A percentile compares a stretch with the other conserved stretches of the same genome.
Conservation (phyloP, 2,329 filamentous ascomycete species). For the Penicillium sp. region DNA sequence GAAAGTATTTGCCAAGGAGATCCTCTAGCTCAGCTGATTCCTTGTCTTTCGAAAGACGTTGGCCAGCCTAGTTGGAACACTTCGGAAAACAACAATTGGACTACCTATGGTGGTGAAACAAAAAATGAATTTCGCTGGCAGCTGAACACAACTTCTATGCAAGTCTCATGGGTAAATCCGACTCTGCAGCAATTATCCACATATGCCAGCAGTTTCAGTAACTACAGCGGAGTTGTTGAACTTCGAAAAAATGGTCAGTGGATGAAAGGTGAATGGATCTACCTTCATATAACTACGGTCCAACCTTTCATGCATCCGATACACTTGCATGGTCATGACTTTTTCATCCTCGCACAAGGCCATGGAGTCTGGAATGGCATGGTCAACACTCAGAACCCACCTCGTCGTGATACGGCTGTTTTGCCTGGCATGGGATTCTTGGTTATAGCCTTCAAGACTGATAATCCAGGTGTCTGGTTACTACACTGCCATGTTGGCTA, state of each 20-base stretch:
- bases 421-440: slow-evolving; percentile 4
- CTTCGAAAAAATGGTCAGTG: no score
- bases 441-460: slow-evolving; percentile 6
- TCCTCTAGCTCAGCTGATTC: not conserved
- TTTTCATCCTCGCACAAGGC: no score
- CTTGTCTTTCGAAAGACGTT: not conserved
- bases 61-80: not conserved
- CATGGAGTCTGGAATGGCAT: no score
- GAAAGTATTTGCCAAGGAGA: not conserved
- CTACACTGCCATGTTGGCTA: slow-evolving; percentile 20
- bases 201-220: no score
- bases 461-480: slow-evolving; percentile 20
- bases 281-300: not conserved
- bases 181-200: not conserved
- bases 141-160: not conserved
- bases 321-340: not conserved
- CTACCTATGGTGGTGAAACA: no score
- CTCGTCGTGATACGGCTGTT: slow-evolving; percentile 13
- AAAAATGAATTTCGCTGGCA: not conserved
- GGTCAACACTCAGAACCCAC: no score
- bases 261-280: not conserved
- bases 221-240: slow-evolving; percentile 29
- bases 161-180: not conserved
- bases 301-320: not conserved
- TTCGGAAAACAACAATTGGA: not conserved